Evolutionary conservation across 2,329 filamentous ascomycete genomes (phyloP), one percentile per base, ranked within the genome.

Genomic region (Calonectria ilicicola): DNA sequence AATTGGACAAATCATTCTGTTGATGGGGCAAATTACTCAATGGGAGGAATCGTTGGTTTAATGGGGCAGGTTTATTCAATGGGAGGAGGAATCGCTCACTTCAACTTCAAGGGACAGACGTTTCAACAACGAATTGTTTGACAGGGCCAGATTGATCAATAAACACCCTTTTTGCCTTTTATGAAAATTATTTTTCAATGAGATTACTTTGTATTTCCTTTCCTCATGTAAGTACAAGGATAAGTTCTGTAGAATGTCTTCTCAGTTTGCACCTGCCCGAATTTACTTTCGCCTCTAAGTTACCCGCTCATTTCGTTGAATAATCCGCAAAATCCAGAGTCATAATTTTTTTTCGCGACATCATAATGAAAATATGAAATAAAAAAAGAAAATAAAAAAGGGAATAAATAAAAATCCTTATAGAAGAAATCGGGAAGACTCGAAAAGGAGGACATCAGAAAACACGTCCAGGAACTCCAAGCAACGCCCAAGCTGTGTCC

Each of bases 181-280:
- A 35, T 14, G 32, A 35, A 10, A 35, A 35, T 35, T 6, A 35
- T 35, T 10, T 8, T 67, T 65, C 46, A 62, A 66, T 49, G 56
- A 56, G 19, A 58, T 71, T 70, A 66, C 26, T 63, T 70, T 73
- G 46, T 67, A 64, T 66, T 71, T 69, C 44, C 53, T 71, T 51
- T 68, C 56, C 67, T 58, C 47, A 35, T 67, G n/a, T 26, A 71
- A 65, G 56, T 73, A 73, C 70, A 66, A 74, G 69, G 69, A 62
- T 68, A 70, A 76, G 69, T 72, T 58, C 72, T 74, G 70, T 75
- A 70, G 32, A 46, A 69, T 72, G 64, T 60, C 71, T 42, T 68
- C 56, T 69, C 65, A 51, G 19, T 67, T 70, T 56, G 29, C 58
- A 72, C 67, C 27, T 62, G 42, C 42, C 53, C 62, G 40, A 64